These are phyloP conservation scores for Pichia nanzhaoensis DNA, from an alignment of 805 yeast species.

Conservation along the genomic window DNA sequence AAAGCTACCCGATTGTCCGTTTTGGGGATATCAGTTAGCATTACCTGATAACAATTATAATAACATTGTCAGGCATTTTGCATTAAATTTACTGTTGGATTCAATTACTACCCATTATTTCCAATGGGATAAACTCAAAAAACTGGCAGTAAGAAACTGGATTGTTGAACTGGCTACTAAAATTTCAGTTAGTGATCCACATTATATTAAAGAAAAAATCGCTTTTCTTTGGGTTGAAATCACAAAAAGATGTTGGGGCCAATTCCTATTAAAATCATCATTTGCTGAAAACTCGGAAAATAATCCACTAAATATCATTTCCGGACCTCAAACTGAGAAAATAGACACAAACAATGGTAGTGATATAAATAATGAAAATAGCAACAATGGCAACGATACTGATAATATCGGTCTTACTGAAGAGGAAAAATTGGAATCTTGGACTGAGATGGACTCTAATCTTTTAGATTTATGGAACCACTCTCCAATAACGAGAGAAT, in stretches of 20 bases:
- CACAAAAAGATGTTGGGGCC: slow-evolving; percentile 90
- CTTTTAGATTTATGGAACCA: slow-evolving; percentile 69
- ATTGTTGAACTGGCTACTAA: slow-evolving; percentile 67
- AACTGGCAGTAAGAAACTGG: slow-evolving; percentile 74
- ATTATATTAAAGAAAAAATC: slow-evolving; percentile 80
- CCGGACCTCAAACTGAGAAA: no score
- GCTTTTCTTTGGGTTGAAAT: slow-evolving; percentile 88
- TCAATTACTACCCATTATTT: slow-evolving; percentile 59
- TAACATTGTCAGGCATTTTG: slow-evolving; percentile 81
- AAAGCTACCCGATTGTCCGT: slow-evolving; percentile 75
- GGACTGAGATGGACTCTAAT: slow-evolving; percentile 83
- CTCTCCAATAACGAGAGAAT: slow-evolving; percentile 59
- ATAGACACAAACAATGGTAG: not conserved
- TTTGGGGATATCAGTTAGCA: slow-evolving; percentile 87
- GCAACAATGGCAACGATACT: not conserved
- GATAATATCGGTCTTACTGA: slow-evolving; percentile 26
- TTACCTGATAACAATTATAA: slow-evolving; percentile 52
- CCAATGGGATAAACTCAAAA: slow-evolving; percentile 46
- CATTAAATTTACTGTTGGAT: slow-evolving; percentile 70
- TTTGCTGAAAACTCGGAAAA: slow-evolving; percentile 4
- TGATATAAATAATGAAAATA: not conserved
- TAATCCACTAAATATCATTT: not conserved
- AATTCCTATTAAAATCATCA: slow-evolving; percentile 36
- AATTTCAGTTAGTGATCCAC: slow-evolving; percentile 65
- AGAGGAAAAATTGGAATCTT: slow-evolving; percentile 55